These are phyloP conservation scores for Apiosordaria backusii DNA, from an alignment of 495 filamentous ascomycete species.

Conservation along the genomic window DNA sequence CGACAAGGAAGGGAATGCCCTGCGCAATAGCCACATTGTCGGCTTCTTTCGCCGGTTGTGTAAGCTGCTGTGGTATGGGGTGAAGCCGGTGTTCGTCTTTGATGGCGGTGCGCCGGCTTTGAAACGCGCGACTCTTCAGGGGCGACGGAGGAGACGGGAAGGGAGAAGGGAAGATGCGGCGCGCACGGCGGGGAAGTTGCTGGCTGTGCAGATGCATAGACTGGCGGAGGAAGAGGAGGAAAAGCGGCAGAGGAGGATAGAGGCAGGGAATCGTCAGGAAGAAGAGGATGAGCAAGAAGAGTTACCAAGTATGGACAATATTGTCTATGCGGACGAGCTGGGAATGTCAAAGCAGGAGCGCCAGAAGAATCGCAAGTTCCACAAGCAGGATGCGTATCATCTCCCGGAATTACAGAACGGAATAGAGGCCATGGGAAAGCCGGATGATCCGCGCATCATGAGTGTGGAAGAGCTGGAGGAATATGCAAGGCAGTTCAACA, in stretches of 20 bases:
- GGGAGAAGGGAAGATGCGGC: slow-evolving; percentile 90
- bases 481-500: slow-evolving; percentile 86
- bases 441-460: slow-evolving; percentile 93
- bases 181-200: slow-evolving; percentile 79
- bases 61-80: slow-evolving; percentile 94
- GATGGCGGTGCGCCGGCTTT: slow-evolving; percentile 90
- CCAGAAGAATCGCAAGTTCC: slow-evolving; percentile 70
- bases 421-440: slow-evolving; percentile 78
- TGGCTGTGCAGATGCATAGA: slow-evolving; percentile 90
- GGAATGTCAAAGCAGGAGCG: slow-evolving; percentile 77
- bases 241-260: slow-evolving; percentile 48
- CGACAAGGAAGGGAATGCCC: slow-evolving; percentile 95
- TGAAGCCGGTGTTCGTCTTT: slow-evolving; percentile 95
- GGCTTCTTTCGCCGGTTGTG: slow-evolving; percentile 98
- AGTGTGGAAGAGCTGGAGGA: slow-evolving; percentile 86
- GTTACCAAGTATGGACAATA: slow-evolving; percentile 56
- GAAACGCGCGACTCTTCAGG: slow-evolving; percentile 85
- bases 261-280: slow-evolving; percentile 20
- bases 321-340: slow-evolving; percentile 86
- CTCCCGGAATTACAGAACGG: slow-evolving; percentile 75
- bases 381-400: slow-evolving; percentile 91
- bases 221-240: slow-evolving; percentile 78
- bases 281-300: slow-evolving; percentile 60
- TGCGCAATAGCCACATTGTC: slow-evolving; percentile 91
- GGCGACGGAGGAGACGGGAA: slow-evolving; percentile 74